Base-by-base conservation (phyloP, 1,284 basidiomycete genomes). In the Ceratobasidium sp. region DNA sequence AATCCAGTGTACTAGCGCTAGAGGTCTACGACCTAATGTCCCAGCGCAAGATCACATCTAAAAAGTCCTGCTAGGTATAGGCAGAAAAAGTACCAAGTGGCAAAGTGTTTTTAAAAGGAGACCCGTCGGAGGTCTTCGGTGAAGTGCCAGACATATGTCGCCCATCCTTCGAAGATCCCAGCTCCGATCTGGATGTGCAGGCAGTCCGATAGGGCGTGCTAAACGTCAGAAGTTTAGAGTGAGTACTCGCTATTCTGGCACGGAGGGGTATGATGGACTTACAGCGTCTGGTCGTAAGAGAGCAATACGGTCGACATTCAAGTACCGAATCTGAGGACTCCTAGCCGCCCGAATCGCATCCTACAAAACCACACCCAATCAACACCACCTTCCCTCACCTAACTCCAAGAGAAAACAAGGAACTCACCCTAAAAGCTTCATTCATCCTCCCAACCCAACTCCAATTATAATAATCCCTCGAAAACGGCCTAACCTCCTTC, bases 81-180 rank as follows among this genome's bases (percentile, higher is more conserved):
- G 11, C 4, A 11, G 11, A 41, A 41, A 41, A 41, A 41, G 36
- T 41, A 41, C 36, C 36, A 11, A 4, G 36, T 4, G 36, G 36
- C 6, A 5, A 41, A 41, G 36, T n/a, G 36, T 41, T 41, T 41
- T 41, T 41, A 41, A 4, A 4, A 41, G 36, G 36, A 5, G 36
- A 11, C 36, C 22, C 47, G 27, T 44, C 50, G 63, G 5, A 50
- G 31, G 29, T 71, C 67, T 19, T 75, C 45, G 17, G 17, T 51
- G 17, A 82, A 91, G 78, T 91, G 89, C 88, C 88, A 90, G 75
- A 91, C 88, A 75, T 90, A 91, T 76, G 89, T 87, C 17, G 89
- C 85, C 89, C 90, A 91, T n/a, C 89, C 89, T 81, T 91, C 90
- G 36, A 91, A 82, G 50, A 91, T 88, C 47, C 90, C 90, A 4